Evolutionary conservation across 768 basidiomycete genomes (phyloP), one percentile per base, ranked within the genome.

Genomic region (Mrakia blollopis): DNA sequence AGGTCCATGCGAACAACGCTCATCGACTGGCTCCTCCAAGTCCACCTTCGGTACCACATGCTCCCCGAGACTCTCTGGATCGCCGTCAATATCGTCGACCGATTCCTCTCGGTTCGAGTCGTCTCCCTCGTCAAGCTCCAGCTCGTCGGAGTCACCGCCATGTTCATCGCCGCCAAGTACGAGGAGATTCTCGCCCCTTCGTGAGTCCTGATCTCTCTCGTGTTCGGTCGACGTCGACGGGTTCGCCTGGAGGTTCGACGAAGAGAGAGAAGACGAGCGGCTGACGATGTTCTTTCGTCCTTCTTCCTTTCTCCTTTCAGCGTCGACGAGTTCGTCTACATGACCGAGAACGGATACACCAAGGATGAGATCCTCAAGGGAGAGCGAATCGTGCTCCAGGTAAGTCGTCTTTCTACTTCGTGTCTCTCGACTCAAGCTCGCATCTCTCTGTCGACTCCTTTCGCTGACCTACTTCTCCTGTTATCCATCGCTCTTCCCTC

Each of bases 1-100:
- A 96, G 95, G 95, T 84, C 87, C 28, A 98, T 97, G 94, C 92
- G 97, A 74, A 91, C 94, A 83, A 94, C 93, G 2, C 88, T 99
- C 57, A 92, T 99, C 80, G 97, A 99, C 86, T 99, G 97, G 97
- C 88, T 99, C 32, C 88, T 96, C 74, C 96, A 98, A 83, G 94
- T 98, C 47, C 97, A 99, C 86, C 86, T 98, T 78, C 91, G 94
- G 39, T 99, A 98, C 87, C 96, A 98, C 86, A 93, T 99, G 92
- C 89, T 98, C 67, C 96, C 97, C 39, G 97, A 99, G 84, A 99
- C 97, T 3, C 88, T 98, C 25, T 99, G 97, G 97, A 98, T 98
- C 81, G 93, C 96, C 60, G 88, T 99, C 87, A 99, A 98, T 86
- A 90, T 99, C 78, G 88, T 96, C 79, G 93, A 96, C 82, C 91